Conservation (phyloP, 2,329 filamentous ascomycete genomes). For the Colletotrichum sp. region DNA sequence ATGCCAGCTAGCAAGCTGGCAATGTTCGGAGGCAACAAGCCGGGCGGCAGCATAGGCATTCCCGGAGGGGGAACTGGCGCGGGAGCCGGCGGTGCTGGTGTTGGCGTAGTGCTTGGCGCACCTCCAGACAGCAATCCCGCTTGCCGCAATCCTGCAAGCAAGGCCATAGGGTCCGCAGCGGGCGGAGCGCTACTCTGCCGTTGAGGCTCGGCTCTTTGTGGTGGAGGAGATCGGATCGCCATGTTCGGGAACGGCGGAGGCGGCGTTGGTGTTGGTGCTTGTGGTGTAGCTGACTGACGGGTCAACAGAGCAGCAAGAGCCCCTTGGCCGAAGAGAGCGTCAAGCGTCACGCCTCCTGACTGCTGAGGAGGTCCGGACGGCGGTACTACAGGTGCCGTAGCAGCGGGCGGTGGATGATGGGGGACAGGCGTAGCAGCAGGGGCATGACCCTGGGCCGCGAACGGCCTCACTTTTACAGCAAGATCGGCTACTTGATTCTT, state of each 20-base stretch:
- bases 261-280: conserved; percentile 50
- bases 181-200: conserved; percentile 39
- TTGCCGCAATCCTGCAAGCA: conserved; percentile 71
- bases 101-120: conserved; percentile 39
- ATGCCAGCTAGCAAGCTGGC: conserved; percentile 38
- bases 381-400: conserved; percentile 36
- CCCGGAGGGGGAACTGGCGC: conserved; percentile 34
- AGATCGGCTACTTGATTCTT: conserved; percentile 85
- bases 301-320: conserved; percentile 64
- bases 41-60: conserved; percentile 27
- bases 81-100: conserved; percentile 34
- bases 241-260: conserved; percentile 34
- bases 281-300: conserved; percentile 55
- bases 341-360: conserved; percentile 50
- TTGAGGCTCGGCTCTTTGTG: conserved; percentile 43
- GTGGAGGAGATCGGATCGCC: conserved; percentile 56
- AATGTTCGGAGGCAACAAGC: conserved; percentile 37
- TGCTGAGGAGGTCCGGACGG: conserved; percentile 27
- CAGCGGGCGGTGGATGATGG: conserved; percentile 36
- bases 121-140: conserved; percentile 66
- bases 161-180: conserved; percentile 56
- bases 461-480: conserved; percentile 65
- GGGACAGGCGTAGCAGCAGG: conserved; percentile 44
- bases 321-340: conserved; percentile 63
- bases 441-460: conserved; percentile 44